Percentiles rank a stretch among this genome's conserved stretches.
Conservation (phyloP, 208 protist species). For the Trypanosoma lewisi region DNA sequence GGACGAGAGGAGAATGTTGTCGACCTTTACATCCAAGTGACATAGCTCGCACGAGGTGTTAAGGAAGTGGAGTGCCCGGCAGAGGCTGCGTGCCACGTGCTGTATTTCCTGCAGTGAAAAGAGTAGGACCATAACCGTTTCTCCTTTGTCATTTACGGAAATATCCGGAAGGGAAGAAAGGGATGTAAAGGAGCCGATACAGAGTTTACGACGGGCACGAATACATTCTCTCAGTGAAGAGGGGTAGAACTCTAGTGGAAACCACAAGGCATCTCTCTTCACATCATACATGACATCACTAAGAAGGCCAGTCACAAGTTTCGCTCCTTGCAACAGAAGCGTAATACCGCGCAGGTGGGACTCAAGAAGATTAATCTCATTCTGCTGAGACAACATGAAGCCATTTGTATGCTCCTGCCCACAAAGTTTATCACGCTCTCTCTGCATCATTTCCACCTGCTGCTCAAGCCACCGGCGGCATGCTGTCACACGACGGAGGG, state of each 20-base stretch:
- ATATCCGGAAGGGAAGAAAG: background rate
- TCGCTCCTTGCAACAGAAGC: constrained; percentile 4
- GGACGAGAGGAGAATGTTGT: constrained; percentile 33
- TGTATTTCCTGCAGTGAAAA: constrained; percentile 26
- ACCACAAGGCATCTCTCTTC: constrained; percentile 12
- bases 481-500: constrained; percentile 3
- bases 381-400: background rate
- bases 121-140: background rate
- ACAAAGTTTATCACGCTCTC: background rate
- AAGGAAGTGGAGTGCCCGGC: constrained; percentile 22
- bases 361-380: constrained; percentile 1
- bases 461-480: background rate
- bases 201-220: background rate
- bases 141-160: background rate
- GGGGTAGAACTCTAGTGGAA: constrained; percentile 19
- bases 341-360: background rate
- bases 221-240: constrained; percentile 19
- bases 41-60: constrained; percentile 10
- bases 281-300: constrained; percentile 23
- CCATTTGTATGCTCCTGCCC: background rate
- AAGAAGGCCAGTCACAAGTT: constrained; percentile 11
- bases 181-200: background rate
- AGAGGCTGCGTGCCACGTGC: constrained; percentile 25
- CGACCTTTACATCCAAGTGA: constrained; percentile 39
- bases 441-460: constrained; percentile 5